Percentiles rank a stretch among this genome's conserved stretches.
phyloP scores from a whole-genome alignment of 345 rosid species.

The Arabidopsis suecica region DNA sequence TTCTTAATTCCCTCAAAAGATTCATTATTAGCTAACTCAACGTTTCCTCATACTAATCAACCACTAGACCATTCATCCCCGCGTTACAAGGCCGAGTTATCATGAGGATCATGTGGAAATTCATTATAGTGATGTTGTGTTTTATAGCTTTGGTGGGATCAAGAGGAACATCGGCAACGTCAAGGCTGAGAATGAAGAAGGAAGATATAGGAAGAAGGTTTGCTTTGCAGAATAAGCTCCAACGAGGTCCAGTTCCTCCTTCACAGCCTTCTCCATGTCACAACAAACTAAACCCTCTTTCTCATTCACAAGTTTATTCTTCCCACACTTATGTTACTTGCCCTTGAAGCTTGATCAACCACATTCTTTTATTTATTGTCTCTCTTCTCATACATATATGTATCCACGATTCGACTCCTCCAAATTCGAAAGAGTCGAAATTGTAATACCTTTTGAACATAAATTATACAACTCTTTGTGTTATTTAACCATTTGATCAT shows the following conservation, averaged over 20 bases:
- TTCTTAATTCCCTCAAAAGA: background rate
- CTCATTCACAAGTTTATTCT: constrained; percentile 31
- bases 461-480: background rate
- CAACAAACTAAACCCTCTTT: constrained; percentile 45
- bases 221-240: constrained; percentile 46
- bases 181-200: constrained; percentile 25
- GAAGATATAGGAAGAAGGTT: background rate
- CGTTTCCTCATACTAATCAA: background rate
- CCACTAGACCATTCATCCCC: constrained; percentile 5
- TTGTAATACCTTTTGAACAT: background rate
- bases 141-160: constrained; percentile 35
- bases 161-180: constrained; percentile 21
- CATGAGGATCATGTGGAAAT: constrained; percentile 30
- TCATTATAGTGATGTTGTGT: constrained; percentile 26
- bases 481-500: background rate
- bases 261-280: constrained; percentile 66
- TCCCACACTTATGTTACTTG: constrained; percentile 40
- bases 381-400: background rate
- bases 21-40: background rate
- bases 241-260: constrained; percentile 69
- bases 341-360: constrained; percentile 39
- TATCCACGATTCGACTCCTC: background rate
- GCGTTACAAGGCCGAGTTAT: constrained; percentile 1
- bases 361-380: constrained; percentile 22
- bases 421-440: constrained; percentile 11